Evolutionary conservation across 2,329 filamentous ascomycete genomes (phyloP).

Genomic region (Ophiocordyceps camponoti-saundersi): DNA sequence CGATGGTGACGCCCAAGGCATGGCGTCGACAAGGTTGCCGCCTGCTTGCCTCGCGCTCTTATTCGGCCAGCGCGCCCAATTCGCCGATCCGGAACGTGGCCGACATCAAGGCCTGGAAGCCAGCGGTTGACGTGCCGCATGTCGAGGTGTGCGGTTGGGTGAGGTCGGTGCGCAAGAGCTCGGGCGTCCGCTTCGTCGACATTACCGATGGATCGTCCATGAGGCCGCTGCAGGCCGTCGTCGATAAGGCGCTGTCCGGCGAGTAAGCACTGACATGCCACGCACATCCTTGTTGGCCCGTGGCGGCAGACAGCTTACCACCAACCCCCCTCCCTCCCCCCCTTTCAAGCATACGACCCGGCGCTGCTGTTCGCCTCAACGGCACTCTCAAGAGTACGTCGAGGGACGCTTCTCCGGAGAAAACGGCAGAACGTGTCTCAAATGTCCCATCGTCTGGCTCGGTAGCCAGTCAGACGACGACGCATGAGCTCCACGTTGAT

Average conservation of each 20-base stretch:
- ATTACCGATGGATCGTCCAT: conserved; percentile 77
- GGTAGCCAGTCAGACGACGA: background rate
- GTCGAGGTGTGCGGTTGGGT: conserved; percentile 63
- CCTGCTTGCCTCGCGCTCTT: conserved; percentile 7
- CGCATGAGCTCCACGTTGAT: conserved; percentile 55
- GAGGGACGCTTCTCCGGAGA: background rate
- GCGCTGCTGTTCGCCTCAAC: conserved; percentile 59
- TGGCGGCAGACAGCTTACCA: conserved; percentile 11
- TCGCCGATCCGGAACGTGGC: conserved; percentile 26
- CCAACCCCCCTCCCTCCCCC: background rate
- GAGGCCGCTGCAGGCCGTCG: conserved; percentile 61
- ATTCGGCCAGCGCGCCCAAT: conserved; percentile 16
- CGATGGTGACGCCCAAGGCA: too few relatives aligned
- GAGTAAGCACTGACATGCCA: conserved; percentile 52
- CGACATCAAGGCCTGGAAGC: conserved; percentile 36
- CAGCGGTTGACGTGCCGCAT: conserved; percentile 23
- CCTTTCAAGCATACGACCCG: conserved; percentile 74
- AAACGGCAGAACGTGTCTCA: background rate
- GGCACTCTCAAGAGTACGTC: conserved; percentile 47
- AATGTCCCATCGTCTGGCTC: background rate
- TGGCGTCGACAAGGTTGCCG: background rate
- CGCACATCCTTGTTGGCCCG: conserved; percentile 1
- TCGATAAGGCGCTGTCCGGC: conserved; percentile 53
- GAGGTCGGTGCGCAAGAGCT: conserved; percentile 73
- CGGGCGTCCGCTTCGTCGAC: conserved; percentile 66